phyloP scores from a whole-genome alignment of 164 flowering plant genomes.

The Cinnamomum chago region DNA sequence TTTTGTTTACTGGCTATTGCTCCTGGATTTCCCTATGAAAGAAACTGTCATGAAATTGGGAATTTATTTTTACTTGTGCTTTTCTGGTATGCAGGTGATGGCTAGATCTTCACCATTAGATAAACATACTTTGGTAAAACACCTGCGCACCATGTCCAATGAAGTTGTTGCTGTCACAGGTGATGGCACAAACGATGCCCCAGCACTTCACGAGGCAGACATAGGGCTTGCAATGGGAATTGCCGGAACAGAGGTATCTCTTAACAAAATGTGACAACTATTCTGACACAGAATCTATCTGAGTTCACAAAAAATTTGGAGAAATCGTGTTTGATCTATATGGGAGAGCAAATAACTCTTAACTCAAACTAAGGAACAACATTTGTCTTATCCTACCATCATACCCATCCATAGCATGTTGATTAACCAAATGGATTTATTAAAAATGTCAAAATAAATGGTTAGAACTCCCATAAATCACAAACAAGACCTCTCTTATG shows the following conservation, averaged over 20 bases:
- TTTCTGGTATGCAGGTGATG: slow-evolving; percentile 58
- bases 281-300: neutral
- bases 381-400: no score
- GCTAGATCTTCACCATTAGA: slow-evolving; percentile 97
- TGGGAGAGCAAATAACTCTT: no score
- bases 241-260: slow-evolving; percentile 90
- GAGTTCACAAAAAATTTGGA: neutral
- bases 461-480: no score
- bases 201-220: slow-evolving; percentile 99
- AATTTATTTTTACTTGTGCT: no score
- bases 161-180: slow-evolving; percentile 99
- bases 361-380: no score
- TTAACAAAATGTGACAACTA: neutral
- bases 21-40: neutral
- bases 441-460: no score
- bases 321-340: no score
- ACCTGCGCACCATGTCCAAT: slow-evolving; percentile 51
- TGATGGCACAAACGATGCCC: slow-evolving; percentile 98
- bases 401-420: no score
- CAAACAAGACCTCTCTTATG: no score
- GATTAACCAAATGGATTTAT: no score
- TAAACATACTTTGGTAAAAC: slow-evolving; percentile 84
- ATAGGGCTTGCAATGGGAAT: slow-evolving; percentile 99
- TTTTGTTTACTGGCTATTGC: neutral
- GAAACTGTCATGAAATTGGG: neutral